Conservation (phyloP, 2,329 filamentous ascomycete species). For the Xylariaceae sp. region DNA sequence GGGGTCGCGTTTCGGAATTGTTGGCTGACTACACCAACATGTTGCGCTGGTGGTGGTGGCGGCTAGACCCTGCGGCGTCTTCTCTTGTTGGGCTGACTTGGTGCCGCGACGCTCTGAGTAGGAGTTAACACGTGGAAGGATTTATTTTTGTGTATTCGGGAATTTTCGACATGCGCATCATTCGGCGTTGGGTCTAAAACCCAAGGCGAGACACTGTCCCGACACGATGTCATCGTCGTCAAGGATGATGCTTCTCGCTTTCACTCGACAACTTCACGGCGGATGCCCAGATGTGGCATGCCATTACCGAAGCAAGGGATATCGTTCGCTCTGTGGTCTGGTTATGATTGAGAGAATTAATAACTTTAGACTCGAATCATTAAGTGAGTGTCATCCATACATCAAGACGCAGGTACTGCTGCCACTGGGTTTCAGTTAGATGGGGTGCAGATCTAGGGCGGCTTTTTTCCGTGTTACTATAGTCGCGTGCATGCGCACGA, state of each 20-base stretch:
- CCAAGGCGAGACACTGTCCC: conserved; percentile 1
- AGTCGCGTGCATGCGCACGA: neutral
- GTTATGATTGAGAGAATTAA: neutral
- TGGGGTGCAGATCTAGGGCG: neutral
- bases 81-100: neutral
- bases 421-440: neutral
- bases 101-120: conserved; percentile 2
- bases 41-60: too few species aligned
- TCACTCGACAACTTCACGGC: neutral
- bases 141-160: neutral
- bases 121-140: conserved; percentile 8
- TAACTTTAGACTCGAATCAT: neutral
- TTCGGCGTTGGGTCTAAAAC: conserved; percentile 7
- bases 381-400: neutral
- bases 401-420: neutral
- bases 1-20: neutral
- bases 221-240: conserved; percentile 1
- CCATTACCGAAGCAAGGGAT: neutral
- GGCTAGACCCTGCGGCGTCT: too few species aligned
- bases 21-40: neutral
- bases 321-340: too few species aligned
- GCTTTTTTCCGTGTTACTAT: neutral
- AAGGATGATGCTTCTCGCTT: neutral
- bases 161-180: conserved; percentile 9
- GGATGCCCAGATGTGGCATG: neutral